Evolutionary conservation across 495 filamentous ascomycete genomes (phyloP).

Genomic region (Hypomontagnella submonticulosa): DNA sequence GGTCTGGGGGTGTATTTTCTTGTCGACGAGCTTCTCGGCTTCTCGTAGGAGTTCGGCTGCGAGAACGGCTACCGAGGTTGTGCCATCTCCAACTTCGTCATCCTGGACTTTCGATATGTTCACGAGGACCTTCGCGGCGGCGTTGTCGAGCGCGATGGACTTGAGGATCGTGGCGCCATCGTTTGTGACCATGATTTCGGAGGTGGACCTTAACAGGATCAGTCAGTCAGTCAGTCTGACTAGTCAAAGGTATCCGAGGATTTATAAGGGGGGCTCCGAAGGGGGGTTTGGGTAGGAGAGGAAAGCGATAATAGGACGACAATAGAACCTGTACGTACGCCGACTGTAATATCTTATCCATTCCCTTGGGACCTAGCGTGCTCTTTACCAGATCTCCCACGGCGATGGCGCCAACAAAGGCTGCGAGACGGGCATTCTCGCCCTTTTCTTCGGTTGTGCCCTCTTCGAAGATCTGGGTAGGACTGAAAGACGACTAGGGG

Average conservation of each 20-base stretch:
- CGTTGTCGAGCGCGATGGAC: slow-evolving; percentile 98
- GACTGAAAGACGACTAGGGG: slow-evolving; percentile 72
- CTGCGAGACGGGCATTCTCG: slow-evolving; percentile 97
- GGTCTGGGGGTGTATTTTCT: slow-evolving; percentile 98
- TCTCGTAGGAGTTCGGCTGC: slow-evolving; percentile 95
- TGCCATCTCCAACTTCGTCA: slow-evolving; percentile 97
- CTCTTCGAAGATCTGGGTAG: slow-evolving; percentile 98
- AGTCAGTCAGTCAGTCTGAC: slow-evolving; percentile 27
- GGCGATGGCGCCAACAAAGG: slow-evolving; percentile 97
- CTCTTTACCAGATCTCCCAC: slow-evolving; percentile 97
- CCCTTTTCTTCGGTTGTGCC: slow-evolving; percentile 98
- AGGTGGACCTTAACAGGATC: slow-evolving; percentile 83
- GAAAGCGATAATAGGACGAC: slow-evolving; percentile 1
- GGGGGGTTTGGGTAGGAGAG: neutral
- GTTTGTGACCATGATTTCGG: slow-evolving; percentile 97
- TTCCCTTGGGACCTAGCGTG: slow-evolving; percentile 96
- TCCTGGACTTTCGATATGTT: slow-evolving; percentile 99
- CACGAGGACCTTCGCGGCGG: slow-evolving; percentile 94
- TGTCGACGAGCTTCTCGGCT: slow-evolving; percentile 94
- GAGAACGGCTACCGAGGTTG: slow-evolving; percentile 84
- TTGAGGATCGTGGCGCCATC: slow-evolving; percentile 98
- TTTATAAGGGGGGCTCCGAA: no score
- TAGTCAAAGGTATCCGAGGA: no score
- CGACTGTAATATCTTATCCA: slow-evolving; percentile 99
- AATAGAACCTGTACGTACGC: slow-evolving; percentile 65